phyloP scores from a whole-genome alignment of 371 early-diverging fungal genomes.

The Actinomortierella ambigua region DNA sequence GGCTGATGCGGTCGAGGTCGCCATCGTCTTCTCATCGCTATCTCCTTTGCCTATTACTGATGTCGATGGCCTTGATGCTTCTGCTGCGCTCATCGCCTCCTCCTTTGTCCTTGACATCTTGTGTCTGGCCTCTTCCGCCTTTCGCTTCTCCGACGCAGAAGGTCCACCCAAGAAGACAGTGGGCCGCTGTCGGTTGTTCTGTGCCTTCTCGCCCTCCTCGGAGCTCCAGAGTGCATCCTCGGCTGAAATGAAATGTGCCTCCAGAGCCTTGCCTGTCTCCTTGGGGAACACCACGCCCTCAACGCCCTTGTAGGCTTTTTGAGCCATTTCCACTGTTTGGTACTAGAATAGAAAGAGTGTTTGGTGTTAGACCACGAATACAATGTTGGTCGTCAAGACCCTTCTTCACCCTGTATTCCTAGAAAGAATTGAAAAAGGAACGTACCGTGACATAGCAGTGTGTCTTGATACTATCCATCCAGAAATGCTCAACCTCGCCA shows the following conservation, averaged over 20 bases:
- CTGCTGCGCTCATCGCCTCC: conserved; percentile 14
- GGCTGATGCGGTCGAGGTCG: too few relatives aligned
- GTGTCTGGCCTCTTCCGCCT: conserved; percentile 10
- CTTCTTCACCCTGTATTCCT: not conserved
- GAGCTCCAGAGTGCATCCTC: conserved; percentile 63
- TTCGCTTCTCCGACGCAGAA: conserved; percentile 49
- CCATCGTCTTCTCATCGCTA: conserved; percentile 7
- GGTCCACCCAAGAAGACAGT: conserved; percentile 32
- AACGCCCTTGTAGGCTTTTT: conserved; percentile 54
- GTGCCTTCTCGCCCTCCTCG: conserved; percentile 62
- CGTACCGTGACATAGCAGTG: conserved; percentile 82
- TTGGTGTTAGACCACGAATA: not conserved
- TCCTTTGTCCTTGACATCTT: not conserved
- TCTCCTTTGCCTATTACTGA: conserved; percentile 14
- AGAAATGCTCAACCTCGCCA: conserved; percentile 71
- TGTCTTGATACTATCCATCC: conserved; percentile 88
- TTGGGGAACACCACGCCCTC: conserved; percentile 70
- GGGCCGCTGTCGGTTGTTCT: conserved; percentile 47
- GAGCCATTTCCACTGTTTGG: conserved; percentile 53
- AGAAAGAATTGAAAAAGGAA: conserved; percentile 20
- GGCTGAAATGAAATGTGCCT: conserved; percentile 60
- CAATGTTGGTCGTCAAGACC: not conserved
- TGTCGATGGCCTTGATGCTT: conserved; percentile 19
- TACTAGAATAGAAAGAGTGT: conserved; percentile 49
- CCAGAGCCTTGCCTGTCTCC: conserved; percentile 66